A percentile compares a stretch with the other conserved stretches of the same genome.
These are phyloP conservation scores for Pestalotiopsis sp. DNA, from an alignment of 2,329 filamentous ascomycete species.

Conservation along the genomic window DNA sequence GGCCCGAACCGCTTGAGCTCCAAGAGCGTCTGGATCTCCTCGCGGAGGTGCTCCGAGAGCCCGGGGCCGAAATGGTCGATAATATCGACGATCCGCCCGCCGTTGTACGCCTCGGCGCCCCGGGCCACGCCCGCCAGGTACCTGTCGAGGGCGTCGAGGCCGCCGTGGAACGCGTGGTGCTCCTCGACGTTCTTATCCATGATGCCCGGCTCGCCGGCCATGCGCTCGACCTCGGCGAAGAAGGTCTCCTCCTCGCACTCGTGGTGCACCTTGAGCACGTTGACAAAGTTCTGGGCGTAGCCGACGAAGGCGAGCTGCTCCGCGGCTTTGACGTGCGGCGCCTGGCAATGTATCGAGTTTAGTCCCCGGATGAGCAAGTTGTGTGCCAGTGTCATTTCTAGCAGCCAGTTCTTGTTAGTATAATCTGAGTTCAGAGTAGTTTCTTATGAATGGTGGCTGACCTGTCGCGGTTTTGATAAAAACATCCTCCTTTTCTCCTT, in stretches of 20 bases:
- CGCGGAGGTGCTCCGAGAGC: constrained; percentile 35
- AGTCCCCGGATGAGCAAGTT: constrained; percentile 36
- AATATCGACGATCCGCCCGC: constrained; percentile 26
- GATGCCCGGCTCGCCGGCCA: constrained; percentile 33
- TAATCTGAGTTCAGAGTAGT: neutral
- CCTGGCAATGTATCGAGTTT: constrained; percentile 38
- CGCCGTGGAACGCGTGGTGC: constrained; percentile 38
- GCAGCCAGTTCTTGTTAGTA: constrained; percentile 11
- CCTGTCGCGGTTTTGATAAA: constrained; percentile 22
- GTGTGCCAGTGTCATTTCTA: constrained; percentile 33
- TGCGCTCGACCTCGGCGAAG: constrained; percentile 38
- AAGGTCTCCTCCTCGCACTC: constrained; percentile 35
- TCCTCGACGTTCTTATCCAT: constrained; percentile 44
- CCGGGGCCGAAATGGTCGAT: constrained; percentile 36
- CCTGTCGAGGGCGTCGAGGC: constrained; percentile 29
- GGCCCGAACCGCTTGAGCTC: constrained; percentile 27
- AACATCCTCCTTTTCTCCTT: constrained; percentile 17
- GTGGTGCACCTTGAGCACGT: constrained; percentile 37
- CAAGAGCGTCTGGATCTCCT: constrained; percentile 39
- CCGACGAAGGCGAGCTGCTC: constrained; percentile 34
- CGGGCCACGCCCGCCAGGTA: constrained; percentile 32
- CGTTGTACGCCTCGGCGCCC: constrained; percentile 30
- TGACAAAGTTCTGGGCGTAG: constrained; percentile 33
- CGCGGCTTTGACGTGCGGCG: constrained; percentile 28
- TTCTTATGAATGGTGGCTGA: neutral